Base-by-base conservation (phyloP, 2,329 filamentous ascomycete species). In the Ophiocordyceps camponoti-leonardi region DNA sequence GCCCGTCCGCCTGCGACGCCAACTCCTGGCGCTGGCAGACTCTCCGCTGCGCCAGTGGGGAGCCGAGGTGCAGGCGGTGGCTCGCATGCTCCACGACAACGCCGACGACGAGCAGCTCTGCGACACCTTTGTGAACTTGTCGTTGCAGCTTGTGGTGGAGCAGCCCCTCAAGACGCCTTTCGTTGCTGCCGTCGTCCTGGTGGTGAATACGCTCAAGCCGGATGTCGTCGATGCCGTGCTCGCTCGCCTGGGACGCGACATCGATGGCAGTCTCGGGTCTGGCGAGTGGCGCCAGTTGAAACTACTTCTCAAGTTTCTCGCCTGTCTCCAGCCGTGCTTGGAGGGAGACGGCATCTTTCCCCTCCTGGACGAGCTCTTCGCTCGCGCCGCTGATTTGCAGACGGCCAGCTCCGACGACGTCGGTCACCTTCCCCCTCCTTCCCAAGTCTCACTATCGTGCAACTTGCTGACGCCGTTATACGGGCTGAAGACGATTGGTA, bases 101-200 rank as follows among this genome's bases (percentile, higher is more conserved):
- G 83, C 83, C 58, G 87, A 93, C n/a, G 83, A 93, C 58, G 78
- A 81, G 53, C 82, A 87, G 53, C 67, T 94, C 46, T 79, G 79
- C 51, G 73, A 71, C 30, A 77, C 72, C 44, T 93, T 94, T 60
- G 69, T 84, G 52, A 76, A 81, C 47, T 72, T 94, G 28, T 69
- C 79, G 8, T 66, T 88, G 48, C 84, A 90, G 62, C 71, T 96
- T 52, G 73, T 83, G 41, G 61, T 86, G 33, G 92, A 98, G 66
- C 92, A 98, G 65, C 92, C 92, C 1, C 81, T 98, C 62, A 96
- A 96, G 70, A 93, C 87, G n/a, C 90, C 92, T 0, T 96, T 95
- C 59, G 74, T 94, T 35, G 87, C 88, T 11, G 86, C 84, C 19
- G 80, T 90, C 14, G 74, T 93, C 41, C 72, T 94, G 47, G 75